Evolutionary conservation across 1,139 yeast genomes (phyloP), one percentile per base, ranked within the genome.

Genomic region (Kodamaea plutei): DNA sequence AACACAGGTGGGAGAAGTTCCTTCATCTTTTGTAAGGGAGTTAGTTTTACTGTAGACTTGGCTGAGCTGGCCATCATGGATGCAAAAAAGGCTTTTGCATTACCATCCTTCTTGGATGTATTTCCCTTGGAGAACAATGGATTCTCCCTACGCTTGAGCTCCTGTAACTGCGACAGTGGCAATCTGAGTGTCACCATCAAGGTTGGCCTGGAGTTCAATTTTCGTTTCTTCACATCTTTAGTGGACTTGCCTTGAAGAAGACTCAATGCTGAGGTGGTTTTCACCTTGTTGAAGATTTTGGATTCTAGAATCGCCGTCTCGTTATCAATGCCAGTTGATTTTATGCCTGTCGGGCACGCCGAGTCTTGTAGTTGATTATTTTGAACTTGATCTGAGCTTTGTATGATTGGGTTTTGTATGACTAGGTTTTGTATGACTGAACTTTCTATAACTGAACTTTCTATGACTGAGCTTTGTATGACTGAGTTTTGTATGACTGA

Each of bases 51-150:
- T 5, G 38, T n/a, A n/a, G 40, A 25, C 23, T 36, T 37, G 3
- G 61, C 39, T 10, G 54, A 29, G 25, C 23, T 47, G 5, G 54
- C 54, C 30, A 41, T 42, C 32, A 47, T 44, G 8, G 47, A 34
- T 4, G 34, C 44, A 28, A 44, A 42, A 10, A 36, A 34, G 2
- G 41, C 35, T 7, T 27, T 28, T 6, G 26, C 9, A 14, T 12
- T 5, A 7, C 21, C 26, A 19, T 31, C 31, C 15, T n/a, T 13
- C 12, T 2, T 11, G 15, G 5, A 15, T 13, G 8, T 29, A 29
- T 42, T 54, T 3, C 61, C 63, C 36, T 48, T 50, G 1, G 64
- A 50, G 30, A 50, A 53, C 13, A 63, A 48, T 1, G 69, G 66
- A 31, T 57, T 61, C 17, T 54, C 58, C 26, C 41, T 48, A 28